phyloP scores from a whole-genome alignment of 2,329 filamentous ascomycete genomes.

The Mycogone perniciosa region DNA sequence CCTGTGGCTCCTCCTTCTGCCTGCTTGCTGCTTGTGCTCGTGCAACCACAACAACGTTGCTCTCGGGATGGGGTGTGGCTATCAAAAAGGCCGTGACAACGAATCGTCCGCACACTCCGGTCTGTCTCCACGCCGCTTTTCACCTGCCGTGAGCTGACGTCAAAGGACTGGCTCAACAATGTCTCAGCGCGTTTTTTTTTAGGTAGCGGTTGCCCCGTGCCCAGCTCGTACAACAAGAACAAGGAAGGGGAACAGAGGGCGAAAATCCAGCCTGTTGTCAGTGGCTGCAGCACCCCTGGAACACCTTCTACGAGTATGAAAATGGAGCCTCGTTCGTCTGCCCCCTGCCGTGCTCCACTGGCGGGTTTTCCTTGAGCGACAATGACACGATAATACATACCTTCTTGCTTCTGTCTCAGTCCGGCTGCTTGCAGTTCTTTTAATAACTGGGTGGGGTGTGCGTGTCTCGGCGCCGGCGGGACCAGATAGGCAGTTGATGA shows the following conservation, averaged over 20 bases:
- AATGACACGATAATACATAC: slow-evolving; percentile 6
- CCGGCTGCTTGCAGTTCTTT: slow-evolving; percentile 7
- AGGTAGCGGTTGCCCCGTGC: not conserved
- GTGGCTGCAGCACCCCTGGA: not conserved
- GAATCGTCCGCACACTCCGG: not conserved
- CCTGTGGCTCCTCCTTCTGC: not conserved
- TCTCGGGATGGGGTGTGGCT: slow-evolving; percentile 7
- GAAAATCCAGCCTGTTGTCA: not conserved
- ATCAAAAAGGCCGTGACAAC: not conserved
- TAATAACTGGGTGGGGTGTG: slow-evolving; percentile 8
- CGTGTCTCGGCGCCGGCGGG: slow-evolving; percentile 8
- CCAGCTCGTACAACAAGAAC: not conserved
- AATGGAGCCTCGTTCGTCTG: not conserved
- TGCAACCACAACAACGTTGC: slow-evolving; percentile 1
- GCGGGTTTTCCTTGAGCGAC: slow-evolving; percentile 7
- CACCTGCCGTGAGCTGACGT: slow-evolving; percentile 10
- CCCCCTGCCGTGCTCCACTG: slow-evolving; percentile 10
- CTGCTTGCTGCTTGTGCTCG: not conserved
- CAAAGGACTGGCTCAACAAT: slow-evolving; percentile 1
- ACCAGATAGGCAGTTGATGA: not conserved
- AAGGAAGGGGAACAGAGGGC: not conserved
- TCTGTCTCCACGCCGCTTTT: not conserved
- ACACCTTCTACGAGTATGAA: not conserved
- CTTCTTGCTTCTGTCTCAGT: slow-evolving; percentile 4
- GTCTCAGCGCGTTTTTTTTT: not conserved